Evolutionary conservation across 257 asterid species (phyloP).

Genomic region (Nicotiana otophora): DNA sequence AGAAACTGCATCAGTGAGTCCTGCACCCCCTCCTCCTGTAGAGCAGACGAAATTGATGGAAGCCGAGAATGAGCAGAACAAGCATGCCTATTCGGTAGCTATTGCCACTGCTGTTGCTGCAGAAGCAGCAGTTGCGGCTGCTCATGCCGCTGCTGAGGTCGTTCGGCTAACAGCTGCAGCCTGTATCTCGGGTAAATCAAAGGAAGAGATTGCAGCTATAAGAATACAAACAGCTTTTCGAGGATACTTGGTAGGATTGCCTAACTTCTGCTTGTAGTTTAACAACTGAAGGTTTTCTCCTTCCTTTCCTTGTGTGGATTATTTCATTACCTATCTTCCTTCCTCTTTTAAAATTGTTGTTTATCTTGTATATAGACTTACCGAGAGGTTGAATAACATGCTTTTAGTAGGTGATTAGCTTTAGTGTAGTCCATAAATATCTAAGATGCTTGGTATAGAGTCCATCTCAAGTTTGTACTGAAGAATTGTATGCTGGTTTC

Average conservation of each 20-base stretch:
- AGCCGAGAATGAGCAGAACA: slow-evolving; percentile 64
- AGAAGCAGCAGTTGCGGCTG: slow-evolving; percentile 83
- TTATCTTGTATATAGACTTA: neutral
- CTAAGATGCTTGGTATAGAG: neutral
- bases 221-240: slow-evolving; percentile 72
- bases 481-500: neutral
- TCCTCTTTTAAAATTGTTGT: neutral
- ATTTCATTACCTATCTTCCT: neutral
- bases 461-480: neutral
- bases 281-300: neutral
- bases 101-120: slow-evolving; percentile 78
- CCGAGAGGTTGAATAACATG: neutral
- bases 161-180: slow-evolving; percentile 61
- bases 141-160: slow-evolving; percentile 82
- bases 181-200: slow-evolving; percentile 35
- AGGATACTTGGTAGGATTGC: slow-evolving; percentile 58
- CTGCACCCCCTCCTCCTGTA: slow-evolving; percentile 20
- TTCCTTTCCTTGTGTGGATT: neutral
- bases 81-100: slow-evolving; percentile 67
- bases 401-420: neutral
- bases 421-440: neutral
- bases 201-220: slow-evolving; percentile 61
- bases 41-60: slow-evolving; percentile 43
- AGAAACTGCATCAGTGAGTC: slow-evolving; percentile 26
- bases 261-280: neutral